Evolutionary conservation across 192 early-diverging fungal genomes (phyloP), one percentile per base, ranked within the genome.

Genomic region (Mortierella alpina): DNA sequence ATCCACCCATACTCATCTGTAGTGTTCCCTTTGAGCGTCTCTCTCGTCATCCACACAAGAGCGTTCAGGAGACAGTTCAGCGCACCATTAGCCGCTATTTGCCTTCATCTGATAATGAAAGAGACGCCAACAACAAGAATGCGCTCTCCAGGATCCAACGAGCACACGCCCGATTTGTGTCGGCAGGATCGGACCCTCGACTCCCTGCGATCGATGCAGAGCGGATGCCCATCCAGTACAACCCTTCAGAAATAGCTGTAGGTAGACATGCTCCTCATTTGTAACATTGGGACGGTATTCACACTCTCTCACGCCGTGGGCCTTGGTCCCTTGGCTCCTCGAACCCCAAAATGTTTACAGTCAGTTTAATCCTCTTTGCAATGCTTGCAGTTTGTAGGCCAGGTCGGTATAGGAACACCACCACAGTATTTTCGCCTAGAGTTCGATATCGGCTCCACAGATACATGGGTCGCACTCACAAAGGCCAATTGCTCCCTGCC

Each of bases 361-460:
- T 7, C 14, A 10, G 6, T 48, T 15, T 64, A 7, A 45, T 62
- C 40, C 48, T 52, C 18, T 20, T 18, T 7, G 5, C n/a, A 13
- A 12, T 50, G 10, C 7, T 46, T 50, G 10, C 41, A 88, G 87
- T 88, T 84, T 45, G 49, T 81, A 49, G 92, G 90, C 22, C 66
- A 85, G 12, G 86, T 93, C 23, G 86, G 85, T 3, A 75, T 92
- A 15, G 92, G 91, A 54, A 90, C 86, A 7, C 93, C 92, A 7
- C 84, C 86, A 22, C 91, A 90, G 59, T 80, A 82, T 46, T 92
- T 94, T 48, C 85, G 86, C 6, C 45, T 75, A 14, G 50, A 67
- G 31, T 75, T 68, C n/a, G 90, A 91, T 59, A 91, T 91, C 0
- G 90, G 90, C 1, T 89, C 89, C 4, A 75, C 88, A 9, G 90